Percentiles rank a stretch among this genome's conserved stretches.
Conservation (phyloP, 805 yeast species). For the Cyberlindnera misumaiensis region DNA sequence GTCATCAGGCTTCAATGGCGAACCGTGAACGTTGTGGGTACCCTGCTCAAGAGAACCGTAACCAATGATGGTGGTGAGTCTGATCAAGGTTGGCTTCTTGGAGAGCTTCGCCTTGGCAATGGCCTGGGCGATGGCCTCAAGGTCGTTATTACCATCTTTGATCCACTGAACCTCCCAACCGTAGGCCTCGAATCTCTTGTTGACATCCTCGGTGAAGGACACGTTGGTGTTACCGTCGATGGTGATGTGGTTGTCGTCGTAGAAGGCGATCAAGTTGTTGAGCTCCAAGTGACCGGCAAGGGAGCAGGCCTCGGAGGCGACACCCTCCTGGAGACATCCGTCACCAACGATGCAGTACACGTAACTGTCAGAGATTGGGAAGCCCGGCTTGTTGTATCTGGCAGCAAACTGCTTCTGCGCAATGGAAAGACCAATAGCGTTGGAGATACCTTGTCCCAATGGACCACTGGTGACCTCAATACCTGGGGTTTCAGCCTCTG, state of each 20-base stretch:
- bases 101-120: conserved; percentile 75
- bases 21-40: conserved; percentile 90
- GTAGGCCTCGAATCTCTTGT: conserved; percentile 78
- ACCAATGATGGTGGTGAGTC: conserved; percentile 88
- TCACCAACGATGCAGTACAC: conserved; percentile 87
- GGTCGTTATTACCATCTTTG: conserved; percentile 73
- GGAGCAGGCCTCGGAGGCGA: conserved; percentile 88
- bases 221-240: conserved; percentile 89
- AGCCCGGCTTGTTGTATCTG: conserved; percentile 84
- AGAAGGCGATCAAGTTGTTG: conserved; percentile 88
- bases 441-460: conserved; percentile 94
- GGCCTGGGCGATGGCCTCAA: conserved; percentile 64
- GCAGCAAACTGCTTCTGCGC: conserved; percentile 93
- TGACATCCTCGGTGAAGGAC: conserved; percentile 91
- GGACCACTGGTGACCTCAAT: conserved; percentile 98
- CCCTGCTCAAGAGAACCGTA: conserved; percentile 84
- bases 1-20: conserved; percentile 93
- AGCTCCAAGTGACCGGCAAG: conserved; percentile 94
- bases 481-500: conserved; percentile 88
- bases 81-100: conserved; percentile 85
- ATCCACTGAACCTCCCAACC: conserved; percentile 89
- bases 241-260: conserved; percentile 95
- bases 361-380: conserved; percentile 63
- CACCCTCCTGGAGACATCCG: conserved; percentile 98
- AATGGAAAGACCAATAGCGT: conserved; percentile 94